These are phyloP conservation scores for Blastosporella zonata DNA, from an alignment of 1,284 basidiomycete genomes.

Conservation along the genomic window DNA sequence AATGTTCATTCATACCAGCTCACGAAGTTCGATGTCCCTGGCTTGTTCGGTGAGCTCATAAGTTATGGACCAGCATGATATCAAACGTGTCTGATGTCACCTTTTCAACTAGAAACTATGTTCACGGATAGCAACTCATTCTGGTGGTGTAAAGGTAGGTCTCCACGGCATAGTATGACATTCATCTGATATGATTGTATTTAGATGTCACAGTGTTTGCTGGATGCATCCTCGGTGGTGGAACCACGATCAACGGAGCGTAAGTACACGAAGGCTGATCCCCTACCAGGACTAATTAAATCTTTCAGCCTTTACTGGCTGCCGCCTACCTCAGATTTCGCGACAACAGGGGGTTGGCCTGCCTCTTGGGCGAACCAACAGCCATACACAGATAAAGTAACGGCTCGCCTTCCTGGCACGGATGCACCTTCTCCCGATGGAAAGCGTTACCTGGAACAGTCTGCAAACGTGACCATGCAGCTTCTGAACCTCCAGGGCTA, in stretches of 20 bases:
- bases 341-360: conserved; percentile 51
- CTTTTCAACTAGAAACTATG: conserved; percentile 43
- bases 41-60: conserved; percentile 45
- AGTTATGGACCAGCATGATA: background rate
- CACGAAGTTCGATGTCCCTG: conserved; percentile 65
- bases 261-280: conserved; percentile 29
- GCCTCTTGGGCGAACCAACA: conserved; percentile 48
- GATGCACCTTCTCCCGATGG: conserved; percentile 61
- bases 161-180: background rate
- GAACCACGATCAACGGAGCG: conserved; percentile 63
- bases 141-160: conserved; percentile 56
- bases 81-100: background rate
- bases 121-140: conserved; percentile 54
- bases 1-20: conserved; percentile 31
- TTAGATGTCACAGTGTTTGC: conserved; percentile 57
- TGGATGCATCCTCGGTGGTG: conserved; percentile 61
- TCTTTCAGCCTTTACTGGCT: conserved; percentile 53
- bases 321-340: conserved; percentile 52
- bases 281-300: conserved; percentile 2
- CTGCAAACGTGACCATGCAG: conserved; percentile 40
- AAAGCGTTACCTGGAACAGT: conserved; percentile 56
- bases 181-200: background rate
- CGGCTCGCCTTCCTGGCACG: conserved; percentile 51
- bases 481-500: conserved; percentile 50
- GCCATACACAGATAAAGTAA: conserved; percentile 48